A percentile compares a stretch with the other conserved stretches of the same genome.
Conservation (phyloP, 1,284 basidiomycete genomes). For the Athelia psychrophila region DNA sequence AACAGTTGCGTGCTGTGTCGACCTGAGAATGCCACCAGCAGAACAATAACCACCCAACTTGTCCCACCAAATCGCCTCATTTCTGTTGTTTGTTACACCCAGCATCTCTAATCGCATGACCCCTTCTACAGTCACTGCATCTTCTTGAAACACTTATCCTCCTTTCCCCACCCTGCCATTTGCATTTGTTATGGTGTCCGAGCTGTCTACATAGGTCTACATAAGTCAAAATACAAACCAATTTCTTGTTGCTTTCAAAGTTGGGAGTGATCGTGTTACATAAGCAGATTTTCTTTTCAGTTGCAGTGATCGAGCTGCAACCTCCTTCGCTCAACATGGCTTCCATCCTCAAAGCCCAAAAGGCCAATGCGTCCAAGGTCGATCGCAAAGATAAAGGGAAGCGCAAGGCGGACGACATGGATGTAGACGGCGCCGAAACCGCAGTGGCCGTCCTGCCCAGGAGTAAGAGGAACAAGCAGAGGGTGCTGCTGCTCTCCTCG, state of each 20-base stretch:
- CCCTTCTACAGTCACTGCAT: background rate
- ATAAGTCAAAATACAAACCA: background rate
- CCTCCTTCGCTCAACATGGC: constrained; percentile 45
- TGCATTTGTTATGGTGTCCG: background rate
- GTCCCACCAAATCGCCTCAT: no score
- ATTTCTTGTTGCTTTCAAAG: background rate
- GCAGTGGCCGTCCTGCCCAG: constrained; percentile 41
- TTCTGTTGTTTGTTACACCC: background rate
- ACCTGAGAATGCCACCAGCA: background rate
- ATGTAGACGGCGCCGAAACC: constrained; percentile 35
- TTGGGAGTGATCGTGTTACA: no score
- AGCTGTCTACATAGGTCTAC: background rate
- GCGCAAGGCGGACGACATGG: constrained; percentile 62
- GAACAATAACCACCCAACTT: no score
- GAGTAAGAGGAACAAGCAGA: constrained; percentile 76
- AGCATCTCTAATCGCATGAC: background rate
- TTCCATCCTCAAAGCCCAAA: constrained; percentile 63
- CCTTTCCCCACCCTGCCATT: background rate
- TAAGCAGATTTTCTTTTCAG: background rate
- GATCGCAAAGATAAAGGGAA: constrained; percentile 51
- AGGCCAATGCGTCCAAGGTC: constrained; percentile 50
- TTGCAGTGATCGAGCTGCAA: background rate
- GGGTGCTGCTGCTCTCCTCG: constrained; percentile 90
- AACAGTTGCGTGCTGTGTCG: constrained; percentile 58
- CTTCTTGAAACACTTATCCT: background rate